Conservation (phyloP, 805 yeast genomes). For the Maudiozyma serrabonitensis region DNA sequence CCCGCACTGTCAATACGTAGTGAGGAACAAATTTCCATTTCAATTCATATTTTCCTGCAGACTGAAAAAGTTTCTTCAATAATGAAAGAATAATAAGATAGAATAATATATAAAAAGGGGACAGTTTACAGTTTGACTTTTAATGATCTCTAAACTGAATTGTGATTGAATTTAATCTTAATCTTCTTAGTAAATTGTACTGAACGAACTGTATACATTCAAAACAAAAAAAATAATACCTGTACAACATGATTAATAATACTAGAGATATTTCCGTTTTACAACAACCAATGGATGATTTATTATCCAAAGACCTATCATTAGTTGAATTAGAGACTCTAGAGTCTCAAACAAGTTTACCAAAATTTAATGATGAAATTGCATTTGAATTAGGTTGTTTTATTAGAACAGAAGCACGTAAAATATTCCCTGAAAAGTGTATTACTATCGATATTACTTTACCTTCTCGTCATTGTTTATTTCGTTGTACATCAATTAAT, state of each 20-base stretch:
- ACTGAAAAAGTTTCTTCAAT: no score
- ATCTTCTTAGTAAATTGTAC: no score
- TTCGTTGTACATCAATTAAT: slow-evolving; percentile 31
- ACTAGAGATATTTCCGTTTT: background rate
- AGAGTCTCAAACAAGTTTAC: slow-evolving; percentile 8
- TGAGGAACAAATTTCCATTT: no score
- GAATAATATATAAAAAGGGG: no score
- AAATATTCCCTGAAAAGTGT: slow-evolving; percentile 25
- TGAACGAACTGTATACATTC: no score
- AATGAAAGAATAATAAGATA: no score
- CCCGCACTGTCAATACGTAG: no score
- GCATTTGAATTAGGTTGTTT: slow-evolving; percentile 40
- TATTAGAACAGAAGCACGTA: slow-evolving; percentile 31
- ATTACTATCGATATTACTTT: slow-evolving; percentile 42
- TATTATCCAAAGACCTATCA: slow-evolving; percentile 1
- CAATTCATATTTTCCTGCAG: no score
- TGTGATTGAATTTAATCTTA: no score
- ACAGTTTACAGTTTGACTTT: no score
- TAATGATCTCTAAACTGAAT: no score
- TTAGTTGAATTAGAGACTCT: slow-evolving; percentile 10
- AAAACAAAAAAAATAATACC: no score
- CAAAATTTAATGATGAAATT: slow-evolving; percentile 24
- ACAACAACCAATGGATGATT: slow-evolving; percentile 1
- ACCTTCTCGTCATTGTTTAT: slow-evolving; percentile 37
- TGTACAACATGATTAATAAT: background rate